Base-by-base conservation (phyloP, 805 yeast species). In the Yamadazyma nakazawae region DNA sequence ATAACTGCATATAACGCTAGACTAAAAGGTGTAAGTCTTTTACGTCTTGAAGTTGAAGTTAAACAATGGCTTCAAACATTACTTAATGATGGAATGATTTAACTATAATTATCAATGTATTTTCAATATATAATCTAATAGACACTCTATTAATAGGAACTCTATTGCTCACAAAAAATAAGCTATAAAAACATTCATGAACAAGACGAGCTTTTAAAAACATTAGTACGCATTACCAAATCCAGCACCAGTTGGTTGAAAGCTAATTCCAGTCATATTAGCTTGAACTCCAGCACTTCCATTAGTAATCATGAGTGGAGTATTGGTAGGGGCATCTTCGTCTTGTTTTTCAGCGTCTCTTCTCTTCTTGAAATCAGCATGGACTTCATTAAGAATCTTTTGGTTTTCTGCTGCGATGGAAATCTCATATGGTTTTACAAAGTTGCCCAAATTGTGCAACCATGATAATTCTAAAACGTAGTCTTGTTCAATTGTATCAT, bases 401-500 rank as follows among this genome's bases (percentile, higher is more conserved):
- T 79, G 80, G 67, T 87, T 90, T 67, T 92, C 97, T 57, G 84
- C 84, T 59, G 84, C 81, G 53, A 86, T 72, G 36, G 96, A 85
- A 61, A 94, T 89, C 65, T 82, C 85, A 68, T 90, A 94, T 45
- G 99, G 99, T 74, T 87, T 91, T 54, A 87, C 84, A 71, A 84
- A 88, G 65, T 91, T 92, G 53, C 72, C 80, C 68, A 94, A 80
- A 55, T 80, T 79, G 67, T 89, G 85, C 63, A 95, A 75, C 99
- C 99, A 94, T 30, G 96, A 78, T 54, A 90, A 72, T 67, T 94
- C 99, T 55, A 85, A 68, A 17, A 92, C 96, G 59, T 84, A 83
- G 61, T 94, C 99, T 54, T 81, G 82, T 44, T 81, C 80, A 54
- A 94, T 75, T 60, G 84, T 73, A 43, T 85, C 87, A 66, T 94